phyloP scores from a whole-genome alignment of 2,329 filamentous ascomycete genomes.

The Cercospora citrullina region DNA sequence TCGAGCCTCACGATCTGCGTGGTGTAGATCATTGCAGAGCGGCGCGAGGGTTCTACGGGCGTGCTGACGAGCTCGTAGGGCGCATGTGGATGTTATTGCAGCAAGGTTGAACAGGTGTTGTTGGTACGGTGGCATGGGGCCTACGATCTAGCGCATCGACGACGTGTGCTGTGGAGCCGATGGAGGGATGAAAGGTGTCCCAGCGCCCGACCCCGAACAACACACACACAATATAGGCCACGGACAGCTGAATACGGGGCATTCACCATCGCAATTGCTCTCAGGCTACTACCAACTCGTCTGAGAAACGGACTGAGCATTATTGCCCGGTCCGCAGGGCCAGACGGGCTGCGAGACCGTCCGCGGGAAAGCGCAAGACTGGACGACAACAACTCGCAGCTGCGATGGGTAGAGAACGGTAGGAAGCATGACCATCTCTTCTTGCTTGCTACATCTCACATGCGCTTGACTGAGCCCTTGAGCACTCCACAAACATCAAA shows the following conservation, averaged over 20 bases:
- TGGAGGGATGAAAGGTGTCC: background rate
- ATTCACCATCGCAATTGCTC: background rate
- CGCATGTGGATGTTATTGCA: background rate
- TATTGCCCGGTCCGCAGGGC: background rate
- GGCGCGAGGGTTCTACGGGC: background rate
- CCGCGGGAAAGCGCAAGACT: background rate
- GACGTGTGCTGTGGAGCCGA: constrained; percentile 10
- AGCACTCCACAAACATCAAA: constrained; percentile 1
- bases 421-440: background rate
- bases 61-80: background rate
- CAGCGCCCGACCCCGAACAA: background rate
- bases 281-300: background rate
- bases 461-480: background rate
- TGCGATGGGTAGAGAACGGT: background rate
- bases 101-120: constrained; percentile 11
- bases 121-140: background rate
- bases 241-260: background rate
- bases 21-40: constrained; percentile 46
- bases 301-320: background rate
- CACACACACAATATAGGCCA: background rate
- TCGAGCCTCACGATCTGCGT: constrained; percentile 94
- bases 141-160: background rate
- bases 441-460: background rate
- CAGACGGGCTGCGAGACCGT: background rate
- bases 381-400: background rate